Evolutionary conservation across 306 rosid genomes (phyloP), one percentile per base, ranked within the genome.

Genomic region (Acacia crassicarpa): DNA sequence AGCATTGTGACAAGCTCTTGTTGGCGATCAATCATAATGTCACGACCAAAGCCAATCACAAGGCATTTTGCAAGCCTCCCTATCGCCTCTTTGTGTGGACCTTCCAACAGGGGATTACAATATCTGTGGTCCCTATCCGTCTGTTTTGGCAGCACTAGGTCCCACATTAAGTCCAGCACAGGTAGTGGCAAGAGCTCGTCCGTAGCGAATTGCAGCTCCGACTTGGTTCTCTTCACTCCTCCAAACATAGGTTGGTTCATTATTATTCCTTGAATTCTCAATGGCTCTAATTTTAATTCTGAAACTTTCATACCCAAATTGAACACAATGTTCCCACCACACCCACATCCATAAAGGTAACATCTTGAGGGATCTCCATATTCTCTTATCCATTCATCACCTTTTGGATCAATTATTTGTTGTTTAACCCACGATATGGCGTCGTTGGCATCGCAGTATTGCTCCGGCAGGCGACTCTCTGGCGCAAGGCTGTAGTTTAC

Each of bases 191-290:
- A 20, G 1, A 73, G 16, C 65, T 88, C 87, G 38, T 94, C 94
- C n/a, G 93, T 54, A 0, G 94, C 90, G 2, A 46, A 86, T 66
- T 41, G 68, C 2, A 91, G 83, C 87, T 94, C 97, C 0, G 98
- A 94, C 1, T n/a, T 2, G 0, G 83, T 84, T 62, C 98, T 87
- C 23, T 83, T 85, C 23, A 70, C 77, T 6, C 95, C 97, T 0
- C 92, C 90, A 23, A 90, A 84, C 94, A 92, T 89, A 2, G 98
- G 95, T 48, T 94, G 98, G 69, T 94, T 89, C 94, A 94, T 71
- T 1, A 92, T 73, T 3, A 92, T 19, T 5, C 97, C 98, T 0
- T 54, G 14, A 30, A 94, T 85, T n/a, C 67, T 83, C 63, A 93
- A 8, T 1, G 97, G 94, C 56, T 74, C 54, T 17, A 92, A 32